phyloP scores from a whole-genome alignment of 768 basidiomycete genomes.

The Xerocomellus chrysenteron region DNA sequence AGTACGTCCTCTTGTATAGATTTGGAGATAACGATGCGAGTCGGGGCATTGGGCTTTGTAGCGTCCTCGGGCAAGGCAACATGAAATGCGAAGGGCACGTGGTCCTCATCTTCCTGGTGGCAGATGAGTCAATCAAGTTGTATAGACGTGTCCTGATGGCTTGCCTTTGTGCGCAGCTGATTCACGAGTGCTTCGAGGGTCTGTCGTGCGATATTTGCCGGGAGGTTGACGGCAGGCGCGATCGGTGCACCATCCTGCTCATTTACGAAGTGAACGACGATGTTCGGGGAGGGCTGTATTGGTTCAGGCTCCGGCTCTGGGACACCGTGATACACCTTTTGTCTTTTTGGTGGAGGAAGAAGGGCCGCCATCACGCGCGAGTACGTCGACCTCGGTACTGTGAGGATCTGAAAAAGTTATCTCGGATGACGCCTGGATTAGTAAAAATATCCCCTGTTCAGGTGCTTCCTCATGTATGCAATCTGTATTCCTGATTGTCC shows the following conservation, averaged over 20 bases:
- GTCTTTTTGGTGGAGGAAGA: conserved; percentile 86
- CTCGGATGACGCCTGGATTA: not conserved
- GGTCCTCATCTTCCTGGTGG: conserved; percentile 64
- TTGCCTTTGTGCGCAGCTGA: conserved; percentile 73
- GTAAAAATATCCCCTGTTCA: conserved; percentile 13
- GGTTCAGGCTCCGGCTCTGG: conserved; percentile 60
- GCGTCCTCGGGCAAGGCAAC: conserved; percentile 65
- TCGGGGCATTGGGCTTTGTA: conserved; percentile 51
- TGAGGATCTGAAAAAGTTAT: not conserved
- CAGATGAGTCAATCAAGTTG: conserved; percentile 4
- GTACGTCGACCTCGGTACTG: not conserved
- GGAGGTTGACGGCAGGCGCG: conserved; percentile 86
- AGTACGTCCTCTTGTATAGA: conserved; percentile 84
- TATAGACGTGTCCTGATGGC: conserved; percentile 23
- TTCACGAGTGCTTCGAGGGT: conserved; percentile 89
- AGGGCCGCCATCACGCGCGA: conserved; percentile 66
- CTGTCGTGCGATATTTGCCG: conserved; percentile 82
- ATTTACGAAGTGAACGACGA: conserved; percentile 91
- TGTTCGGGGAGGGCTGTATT: conserved; percentile 51
- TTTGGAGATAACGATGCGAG: conserved; percentile 79
- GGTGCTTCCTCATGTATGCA: no score
- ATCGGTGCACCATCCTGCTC: conserved; percentile 80
- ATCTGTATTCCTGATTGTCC: no score
- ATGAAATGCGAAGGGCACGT: conserved; percentile 90
- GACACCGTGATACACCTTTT: conserved; percentile 76